Evolutionary conservation across 2,329 filamentous ascomycete genomes (phyloP).

Genomic region (Arthrobotrys sphaeroides): DNA sequence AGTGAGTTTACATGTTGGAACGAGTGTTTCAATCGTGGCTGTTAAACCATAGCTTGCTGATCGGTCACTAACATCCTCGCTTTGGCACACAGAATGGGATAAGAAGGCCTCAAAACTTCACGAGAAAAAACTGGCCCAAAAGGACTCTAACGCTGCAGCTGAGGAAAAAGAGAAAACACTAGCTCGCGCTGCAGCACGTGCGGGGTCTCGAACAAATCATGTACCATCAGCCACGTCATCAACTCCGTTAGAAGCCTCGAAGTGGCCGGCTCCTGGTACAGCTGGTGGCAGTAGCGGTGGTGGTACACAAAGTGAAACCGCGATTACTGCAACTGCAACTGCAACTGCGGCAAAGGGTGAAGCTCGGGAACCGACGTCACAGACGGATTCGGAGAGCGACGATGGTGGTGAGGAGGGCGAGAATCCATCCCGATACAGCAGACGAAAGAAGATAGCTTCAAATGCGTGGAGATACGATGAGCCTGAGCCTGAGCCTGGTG

Average conservation of each 20-base stretch:
- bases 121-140: conserved; percentile 56
- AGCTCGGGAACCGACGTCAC: conserved; percentile 49
- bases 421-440: conserved; percentile 51
- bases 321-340: conserved; percentile 50
- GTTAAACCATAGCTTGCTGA: background rate
- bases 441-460: conserved; percentile 59
- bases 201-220: conserved; percentile 39
- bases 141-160: conserved; percentile 50
- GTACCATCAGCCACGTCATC: conserved; percentile 44
- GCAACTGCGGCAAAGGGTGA: conserved; percentile 45
- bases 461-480: conserved; percentile 70
- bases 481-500: conserved; percentile 70
- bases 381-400: conserved; percentile 37
- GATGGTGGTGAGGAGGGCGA: conserved; percentile 26
- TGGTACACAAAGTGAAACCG: conserved; percentile 36
- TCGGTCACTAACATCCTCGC: conserved; percentile 7
- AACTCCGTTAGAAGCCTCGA: conserved; percentile 50
- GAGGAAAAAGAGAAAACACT: conserved; percentile 55
- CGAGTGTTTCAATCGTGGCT: background rate
- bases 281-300: background rate
- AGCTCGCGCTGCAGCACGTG: conserved; percentile 50
- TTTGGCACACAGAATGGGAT: conserved; percentile 56
- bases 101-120: conserved; percentile 57
- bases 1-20: conserved; percentile 50
- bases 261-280: conserved; percentile 31